phyloP scores from a whole-genome alignment of 2,329 filamentous ascomycete genomes.

The Hypoxylon sp. region DNA sequence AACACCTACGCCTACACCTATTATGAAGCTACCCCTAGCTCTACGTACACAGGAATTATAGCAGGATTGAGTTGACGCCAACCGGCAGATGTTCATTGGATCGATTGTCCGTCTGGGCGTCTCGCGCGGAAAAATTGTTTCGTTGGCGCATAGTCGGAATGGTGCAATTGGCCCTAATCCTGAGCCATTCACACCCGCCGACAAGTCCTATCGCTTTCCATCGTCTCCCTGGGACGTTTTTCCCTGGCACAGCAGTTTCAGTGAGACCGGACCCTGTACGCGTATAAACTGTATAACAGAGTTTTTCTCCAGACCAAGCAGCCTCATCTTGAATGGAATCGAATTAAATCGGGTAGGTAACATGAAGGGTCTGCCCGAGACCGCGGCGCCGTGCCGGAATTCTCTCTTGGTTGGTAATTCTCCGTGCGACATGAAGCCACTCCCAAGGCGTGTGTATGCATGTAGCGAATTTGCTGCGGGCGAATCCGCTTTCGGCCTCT shows the following conservation, averaged over 20 bases:
- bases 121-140: conserved; percentile 44
- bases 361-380: conserved; percentile 27
- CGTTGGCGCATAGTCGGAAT: conserved; percentile 41
- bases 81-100: conserved; percentile 45
- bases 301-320: conserved; percentile 7
- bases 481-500: conserved; percentile 37
- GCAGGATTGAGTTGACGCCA: conserved; percentile 40
- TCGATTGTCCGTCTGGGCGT: conserved; percentile 43
- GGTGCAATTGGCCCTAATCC: conserved; percentile 42
- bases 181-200: conserved; percentile 34
- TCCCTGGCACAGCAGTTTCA: conserved; percentile 27
- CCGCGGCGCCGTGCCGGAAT: conserved; percentile 30
- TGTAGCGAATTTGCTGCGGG: conserved; percentile 21
- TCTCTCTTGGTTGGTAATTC: conserved; percentile 22
- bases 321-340: conserved; percentile 18
- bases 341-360: conserved; percentile 19
- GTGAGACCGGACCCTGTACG: conserved; percentile 15
- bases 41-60: conserved; percentile 10
- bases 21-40: conserved; percentile 28
- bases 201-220: conserved; percentile 27
- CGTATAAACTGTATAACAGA: conserved; percentile 20
- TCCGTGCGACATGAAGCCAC: conserved; percentile 32
- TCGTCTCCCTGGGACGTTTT: conserved; percentile 4
- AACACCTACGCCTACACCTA: neutral
- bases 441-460: conserved; percentile 2